Evolutionary conservation across 169 alveolate genomes (phyloP).

Genomic region (Plasmodium gallinaceum): DNA sequence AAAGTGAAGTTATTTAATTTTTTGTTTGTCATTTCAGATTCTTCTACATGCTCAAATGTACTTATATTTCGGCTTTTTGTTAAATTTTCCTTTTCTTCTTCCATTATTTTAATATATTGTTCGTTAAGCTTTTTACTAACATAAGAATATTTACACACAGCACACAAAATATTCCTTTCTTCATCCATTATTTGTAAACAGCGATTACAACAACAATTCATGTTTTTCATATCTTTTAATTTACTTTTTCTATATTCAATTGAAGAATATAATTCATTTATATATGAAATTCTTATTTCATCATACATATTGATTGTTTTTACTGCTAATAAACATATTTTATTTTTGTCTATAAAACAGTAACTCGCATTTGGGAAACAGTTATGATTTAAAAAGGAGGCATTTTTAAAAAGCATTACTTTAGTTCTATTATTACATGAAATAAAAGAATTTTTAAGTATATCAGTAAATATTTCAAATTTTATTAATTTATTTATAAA

Average conservation of each 20-base stretch:
- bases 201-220: constrained; percentile 57
- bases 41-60: too few relatives aligned
- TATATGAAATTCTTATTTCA: constrained; percentile 59
- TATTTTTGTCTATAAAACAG: constrained; percentile 44
- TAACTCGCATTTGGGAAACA: constrained; percentile 76
- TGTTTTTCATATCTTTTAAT: constrained; percentile 41
- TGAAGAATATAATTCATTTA: constrained; percentile 66
- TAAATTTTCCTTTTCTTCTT: too few relatives aligned
- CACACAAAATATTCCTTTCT: constrained; percentile 64
- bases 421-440: constrained; percentile 47
- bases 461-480: constrained; percentile 66
- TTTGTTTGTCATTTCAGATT: too few relatives aligned
- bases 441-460: constrained; percentile 73
- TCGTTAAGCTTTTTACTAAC: constrained; percentile 14
- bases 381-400: constrained; percentile 54
- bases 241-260: constrained; percentile 43
- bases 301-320: constrained; percentile 73
- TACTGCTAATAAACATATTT: constrained; percentile 70
- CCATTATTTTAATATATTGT: background rate
- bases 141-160: constrained; percentile 66
- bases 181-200: constrained; percentile 76
- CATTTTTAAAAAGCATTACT: constrained; percentile 47
- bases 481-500: constrained; percentile 41
- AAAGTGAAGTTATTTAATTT: too few relatives aligned
- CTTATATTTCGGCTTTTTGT: too few relatives aligned